A percentile compares a stretch with the other conserved stretches of the same genome.
phyloP scores from a whole-genome alignment of 2,329 filamentous ascomycete genomes.

The Xylariaceae sp. region DNA sequence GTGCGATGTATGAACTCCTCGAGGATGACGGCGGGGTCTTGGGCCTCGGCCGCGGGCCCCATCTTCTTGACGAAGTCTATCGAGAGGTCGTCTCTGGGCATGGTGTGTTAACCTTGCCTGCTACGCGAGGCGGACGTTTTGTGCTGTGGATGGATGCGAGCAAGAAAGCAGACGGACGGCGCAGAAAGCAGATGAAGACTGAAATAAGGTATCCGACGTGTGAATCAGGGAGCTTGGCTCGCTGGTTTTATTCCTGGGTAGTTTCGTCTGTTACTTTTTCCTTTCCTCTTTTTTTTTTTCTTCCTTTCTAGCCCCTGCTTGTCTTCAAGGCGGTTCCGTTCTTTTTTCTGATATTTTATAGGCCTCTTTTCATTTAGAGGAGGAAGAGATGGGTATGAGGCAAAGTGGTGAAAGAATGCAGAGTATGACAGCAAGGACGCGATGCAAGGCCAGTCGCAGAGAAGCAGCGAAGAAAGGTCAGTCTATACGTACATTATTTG shows the following conservation, averaged over 20 bases:
- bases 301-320: background rate
- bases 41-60: constrained; percentile 56
- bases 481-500: background rate
- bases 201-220: background rate
- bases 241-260: background rate
- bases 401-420: background rate
- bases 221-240: background rate
- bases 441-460: background rate
- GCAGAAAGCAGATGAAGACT: constrained; percentile 3
- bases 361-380: background rate
- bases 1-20: constrained; percentile 76
- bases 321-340: background rate
- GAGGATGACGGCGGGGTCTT: constrained; percentile 67
- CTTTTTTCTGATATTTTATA: background rate
- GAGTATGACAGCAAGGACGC: background rate
- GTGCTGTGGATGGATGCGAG: background rate
- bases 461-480: background rate
- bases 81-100: constrained; percentile 71
- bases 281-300: background rate
- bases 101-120: constrained; percentile 54
- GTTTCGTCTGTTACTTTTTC: background rate
- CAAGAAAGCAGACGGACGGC: background rate
- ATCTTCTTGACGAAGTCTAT: constrained; percentile 69
- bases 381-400: background rate
- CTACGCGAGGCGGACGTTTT: constrained; percentile 26